Conservation (phyloP, 139 green algal species). For the Yamagishiella unicocca region DNA sequence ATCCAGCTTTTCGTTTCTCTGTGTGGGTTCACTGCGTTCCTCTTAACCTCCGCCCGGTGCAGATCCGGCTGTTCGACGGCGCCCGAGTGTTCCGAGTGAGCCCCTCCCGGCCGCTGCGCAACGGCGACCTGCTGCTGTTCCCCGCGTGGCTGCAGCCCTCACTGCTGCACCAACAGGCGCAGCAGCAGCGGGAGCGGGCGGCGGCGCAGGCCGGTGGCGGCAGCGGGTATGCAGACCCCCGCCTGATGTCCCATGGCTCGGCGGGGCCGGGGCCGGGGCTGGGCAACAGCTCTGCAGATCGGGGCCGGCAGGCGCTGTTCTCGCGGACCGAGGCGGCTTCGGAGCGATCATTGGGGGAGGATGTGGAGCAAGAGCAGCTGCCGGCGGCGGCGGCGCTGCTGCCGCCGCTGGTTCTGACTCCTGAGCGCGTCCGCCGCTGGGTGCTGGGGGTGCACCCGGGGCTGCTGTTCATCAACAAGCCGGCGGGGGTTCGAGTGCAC, state of each 20-base stretch:
- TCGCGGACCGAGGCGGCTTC: not conserved
- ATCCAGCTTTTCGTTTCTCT: no score
- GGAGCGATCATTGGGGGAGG: not conserved
- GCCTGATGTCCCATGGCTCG: not conserved
- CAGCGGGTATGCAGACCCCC: not conserved
- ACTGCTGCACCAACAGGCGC: not conserved
- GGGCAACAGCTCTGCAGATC: no score
- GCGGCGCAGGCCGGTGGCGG: not conserved
- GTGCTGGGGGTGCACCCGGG: constrained; percentile 32
- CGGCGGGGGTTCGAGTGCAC: constrained; percentile 72
- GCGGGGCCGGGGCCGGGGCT: constrained; percentile 7
- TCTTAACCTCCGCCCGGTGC: no score
- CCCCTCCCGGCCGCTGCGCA: not conserved
- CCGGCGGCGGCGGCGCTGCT: not conserved
- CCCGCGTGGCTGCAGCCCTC: not conserved
- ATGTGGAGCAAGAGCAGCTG: no score
- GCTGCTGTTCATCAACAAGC: constrained; percentile 80
- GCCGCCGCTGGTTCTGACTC: not conserved
- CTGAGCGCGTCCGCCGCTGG: constrained; percentile 35
- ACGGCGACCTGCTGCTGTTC: constrained; percentile 36
- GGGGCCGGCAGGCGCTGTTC: not conserved
- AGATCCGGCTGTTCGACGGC: constrained; percentile 34
- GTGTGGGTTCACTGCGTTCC: no score
- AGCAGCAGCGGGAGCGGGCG: not conserved
- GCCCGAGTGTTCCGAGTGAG: not conserved